Evolutionary conservation across 2,329 filamentous ascomycete species (phyloP), one percentile per base, ranked within the genome.

Genomic region (Cordyceps javanica): DNA sequence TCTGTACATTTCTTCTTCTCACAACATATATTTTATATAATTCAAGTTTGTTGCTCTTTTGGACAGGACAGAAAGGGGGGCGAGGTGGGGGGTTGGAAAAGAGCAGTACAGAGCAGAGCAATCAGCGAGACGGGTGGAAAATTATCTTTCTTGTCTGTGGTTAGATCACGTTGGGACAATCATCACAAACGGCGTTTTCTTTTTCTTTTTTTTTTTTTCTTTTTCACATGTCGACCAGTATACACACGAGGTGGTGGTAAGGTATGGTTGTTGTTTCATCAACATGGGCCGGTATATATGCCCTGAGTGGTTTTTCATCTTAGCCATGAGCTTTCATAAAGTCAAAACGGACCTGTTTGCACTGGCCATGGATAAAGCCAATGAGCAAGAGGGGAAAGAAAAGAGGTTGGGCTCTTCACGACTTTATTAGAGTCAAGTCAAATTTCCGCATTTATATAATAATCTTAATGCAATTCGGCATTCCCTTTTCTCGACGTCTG

Each of bases 1-100:
- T n/a, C n/a, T n/a, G n/a, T n/a, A n/a, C n/a, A 57, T 44, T 44
- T 45, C 39, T 39, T 50, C 34, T 48, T 46, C n/a, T 55, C n/a
- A 13, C 19, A 44, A 25, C 45, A 52, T 30, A 9, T 26, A 41
- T 42, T 14, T 38, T 32, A 42, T 32, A 53, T 42, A 42, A 42
- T 32, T 50, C 8, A 14, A 9, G 39, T 55, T 44, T 25, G n/a
- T 19, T 19, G 5, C 13, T 4, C 19, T 19, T 5, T 26, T 13
- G 14, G 48, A 16, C n/a, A 30, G 19, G 14, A 14, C n/a, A n/a
- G n/a, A n/a, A n/a, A n/a, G n/a, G n/a, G n/a, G n/a, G n/a, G n/a
- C n/a, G n/a, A n/a, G n/a, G n/a, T n/a, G n/a, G n/a, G n/a, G n/a
- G n/a, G n/a, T n/a, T n/a, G n/a, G n/a, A n/a, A n/a, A n/a, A n/a